These are phyloP conservation scores for Juncus inflexus DNA, from an alignment of 176 grass and related monocot genomes.

Conservation along the genomic window DNA sequence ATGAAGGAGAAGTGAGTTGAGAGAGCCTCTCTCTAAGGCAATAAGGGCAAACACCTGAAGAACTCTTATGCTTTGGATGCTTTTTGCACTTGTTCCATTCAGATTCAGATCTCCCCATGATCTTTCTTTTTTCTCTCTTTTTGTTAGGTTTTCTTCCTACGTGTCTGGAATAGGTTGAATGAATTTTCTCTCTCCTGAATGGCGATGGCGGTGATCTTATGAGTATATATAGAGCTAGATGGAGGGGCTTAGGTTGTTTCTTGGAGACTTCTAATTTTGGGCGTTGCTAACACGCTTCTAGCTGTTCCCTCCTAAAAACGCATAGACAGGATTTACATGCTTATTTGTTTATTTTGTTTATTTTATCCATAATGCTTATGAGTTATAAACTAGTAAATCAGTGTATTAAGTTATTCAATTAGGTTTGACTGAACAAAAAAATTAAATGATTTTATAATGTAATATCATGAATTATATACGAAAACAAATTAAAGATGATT, in stretches of 20 bases:
- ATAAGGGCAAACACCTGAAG: slow-evolving; percentile 52
- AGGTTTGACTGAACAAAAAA: neutral
- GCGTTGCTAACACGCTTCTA: slow-evolving; percentile 20
- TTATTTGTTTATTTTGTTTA: slow-evolving; percentile 8
- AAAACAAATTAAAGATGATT: no score
- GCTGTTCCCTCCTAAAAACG: neutral
- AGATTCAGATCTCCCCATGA: slow-evolving; percentile 25
- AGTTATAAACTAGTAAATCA: no score
- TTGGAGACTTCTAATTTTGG: slow-evolving; percentile 27
- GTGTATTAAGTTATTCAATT: neutral
- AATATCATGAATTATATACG: no score
- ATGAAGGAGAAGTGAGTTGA: slow-evolving; percentile 32
- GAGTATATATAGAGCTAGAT: neutral
- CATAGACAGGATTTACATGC: neutral
- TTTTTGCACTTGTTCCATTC: slow-evolving; percentile 46
- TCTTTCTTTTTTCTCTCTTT: slow-evolving; percentile 1
- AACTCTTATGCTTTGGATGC: slow-evolving; percentile 49
- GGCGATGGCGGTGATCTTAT: neutral
- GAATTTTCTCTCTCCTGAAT: slow-evolving; percentile 15
- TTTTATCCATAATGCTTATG: neutral
- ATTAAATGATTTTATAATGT: neutral
- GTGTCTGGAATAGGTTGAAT: neutral
- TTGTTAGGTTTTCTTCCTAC: neutral
- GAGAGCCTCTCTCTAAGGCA: slow-evolving; percentile 75
- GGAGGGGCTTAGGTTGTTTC: slow-evolving; percentile 14